These are phyloP conservation scores for Pythium folliculosum DNA, from an alignment of 352 stramenopile genomes.

Conservation along the genomic window DNA sequence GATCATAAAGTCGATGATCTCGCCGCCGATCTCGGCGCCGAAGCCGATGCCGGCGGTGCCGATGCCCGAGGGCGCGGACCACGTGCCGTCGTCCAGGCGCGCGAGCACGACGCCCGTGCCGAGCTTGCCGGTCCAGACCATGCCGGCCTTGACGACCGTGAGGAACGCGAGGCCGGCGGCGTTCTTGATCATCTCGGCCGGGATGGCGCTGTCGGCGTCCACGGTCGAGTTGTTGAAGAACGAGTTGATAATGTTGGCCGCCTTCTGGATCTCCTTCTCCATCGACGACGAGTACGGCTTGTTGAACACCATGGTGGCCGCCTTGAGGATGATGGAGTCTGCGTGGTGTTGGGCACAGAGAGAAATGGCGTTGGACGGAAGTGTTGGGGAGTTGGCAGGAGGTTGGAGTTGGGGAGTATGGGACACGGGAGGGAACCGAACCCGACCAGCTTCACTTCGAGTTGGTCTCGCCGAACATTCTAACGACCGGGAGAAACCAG, in stretches of 20 bases:
- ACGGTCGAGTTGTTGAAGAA: constrained; percentile 80
- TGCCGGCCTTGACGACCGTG: constrained; percentile 82
- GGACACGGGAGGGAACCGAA: background rate
- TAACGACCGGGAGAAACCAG: constrained; percentile 5
- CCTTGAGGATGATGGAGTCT: too few relatives aligned
- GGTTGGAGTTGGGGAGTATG: constrained; percentile 1
- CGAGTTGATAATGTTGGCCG: constrained; percentile 79
- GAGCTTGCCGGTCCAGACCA: constrained; percentile 86
- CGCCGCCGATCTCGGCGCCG: constrained; percentile 79
- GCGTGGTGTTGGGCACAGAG: background rate
- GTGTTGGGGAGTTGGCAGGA: background rate
- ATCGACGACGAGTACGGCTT: constrained; percentile 86
- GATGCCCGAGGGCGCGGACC: constrained; percentile 83
- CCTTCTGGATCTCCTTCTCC: constrained; percentile 87
- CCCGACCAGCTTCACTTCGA: constrained; percentile 9
- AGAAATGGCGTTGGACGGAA: background rate
- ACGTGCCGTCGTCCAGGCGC: constrained; percentile 78
- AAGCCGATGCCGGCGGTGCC: constrained; percentile 82
- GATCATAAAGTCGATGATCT: constrained; percentile 91
- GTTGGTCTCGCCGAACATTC: constrained; percentile 6
- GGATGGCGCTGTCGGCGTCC: constrained; percentile 73
- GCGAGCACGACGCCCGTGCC: constrained; percentile 83
- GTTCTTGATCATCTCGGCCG: constrained; percentile 80
- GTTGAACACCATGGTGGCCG: constrained; percentile 70
- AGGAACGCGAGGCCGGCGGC: constrained; percentile 79